Evolutionary conservation across 257 asterid species (phyloP).

Genomic region (Forsythia suspensa): DNA sequence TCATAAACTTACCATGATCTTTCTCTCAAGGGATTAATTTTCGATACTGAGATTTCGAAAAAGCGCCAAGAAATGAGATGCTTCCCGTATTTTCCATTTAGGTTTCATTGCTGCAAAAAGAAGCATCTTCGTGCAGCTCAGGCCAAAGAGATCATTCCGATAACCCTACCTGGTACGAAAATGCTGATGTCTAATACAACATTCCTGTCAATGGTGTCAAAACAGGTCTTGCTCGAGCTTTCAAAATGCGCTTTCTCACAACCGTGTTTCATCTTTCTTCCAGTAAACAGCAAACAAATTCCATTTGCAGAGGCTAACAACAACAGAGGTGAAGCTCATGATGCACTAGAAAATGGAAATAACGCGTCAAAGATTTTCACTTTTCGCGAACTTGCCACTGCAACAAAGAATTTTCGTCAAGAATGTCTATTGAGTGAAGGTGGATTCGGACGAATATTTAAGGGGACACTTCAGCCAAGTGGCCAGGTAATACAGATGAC

Average conservation of each 20-base stretch:
- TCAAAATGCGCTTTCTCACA: too few relatives aligned
- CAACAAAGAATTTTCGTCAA: conserved; percentile 82
- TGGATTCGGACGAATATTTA: conserved; percentile 72
- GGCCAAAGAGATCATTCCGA: conserved; percentile 36
- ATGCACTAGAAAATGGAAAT: conserved; percentile 28
- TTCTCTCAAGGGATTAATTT: not conserved
- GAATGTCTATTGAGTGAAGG: conserved; percentile 83
- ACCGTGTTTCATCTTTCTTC: not conserved
- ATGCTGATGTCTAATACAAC: too few relatives aligned
- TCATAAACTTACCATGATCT: too few relatives aligned
- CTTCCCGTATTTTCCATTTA: conserved; percentile 78
- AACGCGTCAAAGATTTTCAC: conserved; percentile 54
- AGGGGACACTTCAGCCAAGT: conserved; percentile 55
- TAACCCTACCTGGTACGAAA: conserved; percentile 32
- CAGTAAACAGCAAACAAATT: conserved; percentile 23
- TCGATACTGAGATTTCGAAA: not conserved
- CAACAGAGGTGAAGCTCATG: conserved; percentile 20
- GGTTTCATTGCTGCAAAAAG: conserved; percentile 22
- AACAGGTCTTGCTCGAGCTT: too few relatives aligned
- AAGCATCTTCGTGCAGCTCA: conserved; percentile 49
- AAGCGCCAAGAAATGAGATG: conserved; percentile 51
- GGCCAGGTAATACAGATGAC: conserved; percentile 54
- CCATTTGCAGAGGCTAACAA: conserved; percentile 20
- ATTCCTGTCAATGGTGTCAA: too few relatives aligned
- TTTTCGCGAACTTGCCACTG: conserved; percentile 89